Evolutionary conservation across 495 filamentous ascomycete species (phyloP).

Genomic region (Aspergillus affinis): DNA sequence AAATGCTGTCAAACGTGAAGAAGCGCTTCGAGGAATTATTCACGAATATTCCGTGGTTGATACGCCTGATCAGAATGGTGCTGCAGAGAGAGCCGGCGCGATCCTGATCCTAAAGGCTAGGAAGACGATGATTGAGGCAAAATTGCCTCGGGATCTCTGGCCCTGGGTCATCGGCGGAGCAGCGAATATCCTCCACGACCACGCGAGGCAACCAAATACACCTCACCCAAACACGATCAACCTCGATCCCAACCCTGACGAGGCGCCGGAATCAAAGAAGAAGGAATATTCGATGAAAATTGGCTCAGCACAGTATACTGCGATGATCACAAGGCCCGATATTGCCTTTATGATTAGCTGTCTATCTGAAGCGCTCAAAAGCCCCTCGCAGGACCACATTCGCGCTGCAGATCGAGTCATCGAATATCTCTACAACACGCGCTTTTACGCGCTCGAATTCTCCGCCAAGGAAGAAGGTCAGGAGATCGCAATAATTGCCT

Average conservation of each 20-base stretch:
- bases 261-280: not conserved
- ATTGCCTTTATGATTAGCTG: constrained; percentile 10
- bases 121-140: not conserved
- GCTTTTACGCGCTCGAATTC: constrained; percentile 1
- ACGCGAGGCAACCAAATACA: too few species aligned
- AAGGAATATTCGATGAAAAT: constrained; percentile 25
- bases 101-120: too few species aligned
- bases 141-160: not conserved
- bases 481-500: not conserved
- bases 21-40: not conserved
- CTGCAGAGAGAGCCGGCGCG: not conserved
- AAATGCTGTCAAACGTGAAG: not conserved
- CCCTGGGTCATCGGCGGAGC: not conserved
- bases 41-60: not conserved
- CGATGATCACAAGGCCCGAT: constrained; percentile 23
- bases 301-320: constrained; percentile 25
- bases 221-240: too few species aligned
- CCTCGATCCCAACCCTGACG: not conserved
- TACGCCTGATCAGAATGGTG: not conserved
- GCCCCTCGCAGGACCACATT: constrained; percentile 18
- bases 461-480: not conserved
- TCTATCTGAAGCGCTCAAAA: constrained; percentile 21
- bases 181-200: not conserved
- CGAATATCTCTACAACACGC: not conserved
- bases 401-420: not conserved